Conservation (phyloP, 2,329 filamentous ascomycete species). For the Cercospora berteroae region DNA sequence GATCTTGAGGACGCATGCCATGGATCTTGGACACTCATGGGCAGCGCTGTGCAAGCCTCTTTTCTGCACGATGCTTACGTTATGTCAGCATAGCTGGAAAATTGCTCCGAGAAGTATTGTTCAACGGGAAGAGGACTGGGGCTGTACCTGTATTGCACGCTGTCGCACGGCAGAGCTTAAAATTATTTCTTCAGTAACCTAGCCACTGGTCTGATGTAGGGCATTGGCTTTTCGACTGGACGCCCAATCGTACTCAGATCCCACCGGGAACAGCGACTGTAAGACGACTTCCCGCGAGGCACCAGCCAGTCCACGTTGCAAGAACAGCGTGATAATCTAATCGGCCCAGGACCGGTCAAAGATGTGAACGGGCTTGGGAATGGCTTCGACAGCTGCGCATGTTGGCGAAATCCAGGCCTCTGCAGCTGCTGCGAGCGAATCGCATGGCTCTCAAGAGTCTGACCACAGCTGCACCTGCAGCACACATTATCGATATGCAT, state of each 20-base stretch:
- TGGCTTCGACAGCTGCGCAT: neutral
- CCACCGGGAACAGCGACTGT: neutral
- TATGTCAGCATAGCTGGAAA: neutral
- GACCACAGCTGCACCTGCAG: neutral
- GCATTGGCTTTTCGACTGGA: too few relatives aligned
- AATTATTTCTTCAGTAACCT: neutral
- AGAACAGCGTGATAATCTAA: neutral
- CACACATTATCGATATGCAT: neutral
- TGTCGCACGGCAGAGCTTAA: neutral
- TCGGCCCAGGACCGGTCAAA: neutral
- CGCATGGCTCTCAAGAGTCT: neutral
- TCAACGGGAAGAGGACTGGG: neutral
- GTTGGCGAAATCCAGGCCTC: neutral
- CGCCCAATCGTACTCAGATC: neutral
- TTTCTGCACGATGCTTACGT: neutral
- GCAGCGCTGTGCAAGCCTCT: neutral
- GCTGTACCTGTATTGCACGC: neutral
- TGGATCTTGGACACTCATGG: neutral
- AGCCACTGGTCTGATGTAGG: neutral
- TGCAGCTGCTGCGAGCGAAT: neutral
- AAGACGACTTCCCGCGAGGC: neutral
- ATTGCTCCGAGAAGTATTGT: neutral
- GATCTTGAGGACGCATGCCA: neutral
- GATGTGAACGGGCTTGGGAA: neutral
- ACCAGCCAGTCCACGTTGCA: neutral